phyloP scores from a whole-genome alignment of 1,284 basidiomycete species.

The Apiotrichum montevideense region DNA sequence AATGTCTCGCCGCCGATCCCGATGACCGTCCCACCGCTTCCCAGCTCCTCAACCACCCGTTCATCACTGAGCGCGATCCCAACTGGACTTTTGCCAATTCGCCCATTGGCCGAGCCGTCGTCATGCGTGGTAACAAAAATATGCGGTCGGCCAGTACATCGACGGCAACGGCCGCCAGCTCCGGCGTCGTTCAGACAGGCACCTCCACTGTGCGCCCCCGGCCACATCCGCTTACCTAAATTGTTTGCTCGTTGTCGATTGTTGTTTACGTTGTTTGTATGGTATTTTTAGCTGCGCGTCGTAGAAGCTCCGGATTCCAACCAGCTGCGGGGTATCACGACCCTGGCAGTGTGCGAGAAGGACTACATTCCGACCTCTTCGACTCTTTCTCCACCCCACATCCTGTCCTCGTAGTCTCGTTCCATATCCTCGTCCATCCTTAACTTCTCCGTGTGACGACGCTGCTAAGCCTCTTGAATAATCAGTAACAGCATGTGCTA shows the following conservation, averaged over 20 bases:
- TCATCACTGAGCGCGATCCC: slow-evolving; percentile 62
- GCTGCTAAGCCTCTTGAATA: neutral
- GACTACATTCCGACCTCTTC: too few relatives aligned
- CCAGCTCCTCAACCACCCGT: slow-evolving; percentile 76
- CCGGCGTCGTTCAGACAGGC: neutral
- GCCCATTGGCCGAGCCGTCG: slow-evolving; percentile 42
- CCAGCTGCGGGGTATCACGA: neutral
- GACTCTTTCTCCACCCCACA: neutral
- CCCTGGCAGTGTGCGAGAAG: too few relatives aligned
- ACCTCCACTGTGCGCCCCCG: neutral
- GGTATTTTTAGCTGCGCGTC: too few relatives aligned
- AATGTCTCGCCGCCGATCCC: slow-evolving; percentile 88
- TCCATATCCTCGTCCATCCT: neutral
- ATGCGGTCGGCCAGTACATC: slow-evolving; percentile 8
- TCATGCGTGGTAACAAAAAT: slow-evolving; percentile 13
- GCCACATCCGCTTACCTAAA: too few relatives aligned
- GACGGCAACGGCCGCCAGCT: neutral
- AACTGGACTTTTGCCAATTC: slow-evolving; percentile 61
- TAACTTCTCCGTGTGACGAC: neutral
- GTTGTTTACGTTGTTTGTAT: too few relatives aligned
- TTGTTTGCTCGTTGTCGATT: too few relatives aligned
- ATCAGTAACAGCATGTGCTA: neutral
- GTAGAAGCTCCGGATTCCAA: too few relatives aligned
- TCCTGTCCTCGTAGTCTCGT: neutral
- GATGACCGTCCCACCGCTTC: slow-evolving; percentile 75